These are phyloP conservation scores for Russula earlei DNA, from an alignment of 768 basidiomycete species.

Conservation along the genomic window DNA sequence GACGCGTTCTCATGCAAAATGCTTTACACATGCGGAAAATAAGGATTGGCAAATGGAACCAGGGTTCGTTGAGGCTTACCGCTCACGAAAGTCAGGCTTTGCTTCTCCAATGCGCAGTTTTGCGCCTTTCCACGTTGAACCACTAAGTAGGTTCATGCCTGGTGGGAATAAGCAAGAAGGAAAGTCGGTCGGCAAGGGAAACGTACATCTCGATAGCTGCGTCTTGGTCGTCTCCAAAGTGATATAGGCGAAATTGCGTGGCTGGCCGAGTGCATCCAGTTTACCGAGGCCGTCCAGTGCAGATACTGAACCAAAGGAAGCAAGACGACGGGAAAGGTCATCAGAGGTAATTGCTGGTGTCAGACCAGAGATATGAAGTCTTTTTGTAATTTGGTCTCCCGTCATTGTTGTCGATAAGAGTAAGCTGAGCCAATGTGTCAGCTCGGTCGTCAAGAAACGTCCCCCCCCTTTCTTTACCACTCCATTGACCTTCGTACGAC, in stretches of 20 bases:
- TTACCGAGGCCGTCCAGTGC: slow-evolving; percentile 62
- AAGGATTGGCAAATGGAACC: neutral
- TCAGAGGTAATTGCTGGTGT: slow-evolving; percentile 50
- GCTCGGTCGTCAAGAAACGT: too few relatives aligned
- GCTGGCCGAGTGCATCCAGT: slow-evolving; percentile 53
- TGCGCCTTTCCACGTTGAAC: slow-evolving; percentile 82
- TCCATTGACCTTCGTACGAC: neutral
- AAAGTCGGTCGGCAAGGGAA: neutral
- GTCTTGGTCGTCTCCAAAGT: slow-evolving; percentile 56
- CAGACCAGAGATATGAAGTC: slow-evolving; percentile 67
- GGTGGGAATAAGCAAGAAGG: neutral
- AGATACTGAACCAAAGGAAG: slow-evolving; percentile 58
- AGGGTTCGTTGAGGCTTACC: slow-evolving; percentile 31
- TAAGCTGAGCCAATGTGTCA: too few relatives aligned
- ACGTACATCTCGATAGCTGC: slow-evolving; percentile 57
- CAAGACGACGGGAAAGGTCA: slow-evolving; percentile 51
- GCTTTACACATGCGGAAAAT: slow-evolving; percentile 21
- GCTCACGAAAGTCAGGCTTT: slow-evolving; percentile 60
- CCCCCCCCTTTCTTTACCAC: neutral
- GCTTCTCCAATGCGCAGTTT: slow-evolving; percentile 78
- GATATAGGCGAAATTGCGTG: slow-evolving; percentile 63
- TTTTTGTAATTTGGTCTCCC: slow-evolving; percentile 35
- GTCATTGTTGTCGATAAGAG: neutral
- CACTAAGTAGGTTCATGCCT: slow-evolving; percentile 72
- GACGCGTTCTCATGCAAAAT: slow-evolving; percentile 30